Conservation (phyloP, 179 eudicot species). For the Beta macrorhiza region DNA sequence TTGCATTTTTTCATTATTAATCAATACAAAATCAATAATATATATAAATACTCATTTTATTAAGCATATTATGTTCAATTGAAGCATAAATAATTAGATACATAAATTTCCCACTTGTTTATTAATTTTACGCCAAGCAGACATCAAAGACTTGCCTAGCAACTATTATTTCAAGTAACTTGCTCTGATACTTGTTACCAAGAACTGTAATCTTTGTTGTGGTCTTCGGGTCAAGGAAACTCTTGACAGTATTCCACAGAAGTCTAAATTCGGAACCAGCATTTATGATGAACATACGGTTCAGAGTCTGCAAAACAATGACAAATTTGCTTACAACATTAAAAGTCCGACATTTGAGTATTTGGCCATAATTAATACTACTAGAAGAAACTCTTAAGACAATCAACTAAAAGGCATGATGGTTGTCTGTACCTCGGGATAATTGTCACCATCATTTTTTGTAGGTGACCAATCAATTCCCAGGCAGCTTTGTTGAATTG, state of each 20-base stretch:
- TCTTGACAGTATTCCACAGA: constrained; percentile 86
- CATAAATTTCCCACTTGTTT: no score
- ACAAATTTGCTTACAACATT: constrained; percentile 8
- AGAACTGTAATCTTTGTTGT: constrained; percentile 88
- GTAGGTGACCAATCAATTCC: constrained; percentile 75
- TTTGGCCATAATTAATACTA: neutral
- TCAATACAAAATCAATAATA: no score
- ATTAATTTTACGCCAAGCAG: no score
- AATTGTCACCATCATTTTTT: constrained; percentile 79
- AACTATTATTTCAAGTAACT: constrained; percentile 85
- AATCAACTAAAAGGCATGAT: neutral
- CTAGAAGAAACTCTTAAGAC: neutral
- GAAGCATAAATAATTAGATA: no score
- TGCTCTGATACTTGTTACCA: constrained; percentile 92
- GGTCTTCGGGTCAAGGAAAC: constrained; percentile 96
- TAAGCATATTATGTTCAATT: no score
- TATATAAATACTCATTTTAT: no score
- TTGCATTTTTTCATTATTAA: no score
- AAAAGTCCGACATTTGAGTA: neutral
- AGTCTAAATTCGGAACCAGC: constrained; percentile 97
- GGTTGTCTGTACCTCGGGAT: constrained; percentile 63
- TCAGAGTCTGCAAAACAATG: constrained; percentile 52
- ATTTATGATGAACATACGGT: constrained; percentile 92
- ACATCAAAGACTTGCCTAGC: constrained; percentile 51
- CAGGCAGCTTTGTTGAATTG: constrained; percentile 81